These are phyloP conservation scores for Adansonia gregorii DNA, from an alignment of 441 rosid genomes.

Conservation along the genomic window DNA sequence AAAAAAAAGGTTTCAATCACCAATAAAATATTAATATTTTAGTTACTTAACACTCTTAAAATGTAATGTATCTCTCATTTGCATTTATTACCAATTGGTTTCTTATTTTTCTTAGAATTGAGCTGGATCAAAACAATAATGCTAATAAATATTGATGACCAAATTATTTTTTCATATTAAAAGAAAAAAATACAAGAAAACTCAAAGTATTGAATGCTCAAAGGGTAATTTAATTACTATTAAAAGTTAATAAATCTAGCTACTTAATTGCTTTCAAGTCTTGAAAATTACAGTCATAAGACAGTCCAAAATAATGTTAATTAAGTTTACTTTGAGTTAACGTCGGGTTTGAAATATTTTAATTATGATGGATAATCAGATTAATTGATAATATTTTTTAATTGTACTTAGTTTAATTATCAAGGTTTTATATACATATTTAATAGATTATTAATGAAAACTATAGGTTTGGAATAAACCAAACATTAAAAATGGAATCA, in stretches of 20 bases:
- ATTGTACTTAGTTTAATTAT: neutral
- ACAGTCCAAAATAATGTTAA: neutral
- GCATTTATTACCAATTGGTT: too few relatives aligned
- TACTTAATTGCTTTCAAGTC: neutral
- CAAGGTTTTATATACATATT: neutral
- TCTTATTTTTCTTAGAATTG: neutral
- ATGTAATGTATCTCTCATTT: too few relatives aligned
- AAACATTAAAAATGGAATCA: constrained; percentile 40
- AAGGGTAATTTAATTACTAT: neutral
- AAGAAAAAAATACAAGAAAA: neutral
- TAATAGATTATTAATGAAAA: neutral
- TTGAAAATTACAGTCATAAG: neutral
- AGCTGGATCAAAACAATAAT: too few relatives aligned
- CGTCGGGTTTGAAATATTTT: neutral
- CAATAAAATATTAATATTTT: too few relatives aligned
- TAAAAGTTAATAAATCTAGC: neutral
- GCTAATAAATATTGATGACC: too few relatives aligned
- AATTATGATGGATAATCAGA: neutral
- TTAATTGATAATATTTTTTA: neutral
- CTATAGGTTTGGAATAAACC: neutral
- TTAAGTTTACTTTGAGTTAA: neutral
- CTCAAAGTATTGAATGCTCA: neutral
- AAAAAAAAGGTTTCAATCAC: neutral
- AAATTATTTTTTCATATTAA: neutral
- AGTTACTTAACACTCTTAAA: too few relatives aligned